Evolutionary conservation across 2,329 filamentous ascomycete genomes (phyloP), one percentile per base, ranked within the genome.

Genomic region (Akanthomyces uredinophilus): DNA sequence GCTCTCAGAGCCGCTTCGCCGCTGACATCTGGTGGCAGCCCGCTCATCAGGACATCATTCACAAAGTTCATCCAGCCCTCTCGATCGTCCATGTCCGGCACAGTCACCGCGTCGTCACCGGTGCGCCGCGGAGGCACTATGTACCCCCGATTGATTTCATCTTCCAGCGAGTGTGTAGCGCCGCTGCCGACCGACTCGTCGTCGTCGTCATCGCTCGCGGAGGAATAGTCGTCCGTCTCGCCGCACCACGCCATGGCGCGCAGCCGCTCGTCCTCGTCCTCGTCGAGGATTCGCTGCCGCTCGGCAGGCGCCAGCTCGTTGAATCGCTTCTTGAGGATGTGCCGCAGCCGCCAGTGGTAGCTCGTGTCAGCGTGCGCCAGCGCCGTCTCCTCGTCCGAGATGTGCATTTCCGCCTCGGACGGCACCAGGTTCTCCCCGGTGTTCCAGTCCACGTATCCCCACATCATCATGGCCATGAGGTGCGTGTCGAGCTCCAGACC

Each of bases 401-500:
- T 78, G 68, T 82, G 81, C 66, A 81, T 76, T 68, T 85, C 79
- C 54, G 81, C 78, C 55, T 78, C 71, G 11, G 73, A 77, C 2
- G 83, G 81, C 0, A 80, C 77, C 5, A 84, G 68, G 69, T 86
- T 81, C 65, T 76, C 70, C 54, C 83, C 79, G 1, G 78, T 83
- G 5, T 70, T 54, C 57, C 77, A 79, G 71, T 89, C 79, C 32
- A 87, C 74, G 69, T 82, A 82, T 1, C 89, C 89, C 78, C 83
- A 90, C 18, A 83, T 64, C 66, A 87, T 77, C 79, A 90, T 87
- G 62, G 81, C 75, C 16, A 80, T 67, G 52, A 87, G 76, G 67
- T 83, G 78, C 14, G 76, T 64, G 60, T 86, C 77, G n/a, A 90
- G 70, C 24, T 78, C 65, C 39, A 90, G 69, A 0, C 77, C 70